Base-by-base conservation (phyloP, 805 yeast genomes). In the Saturnispora diversa region DNA sequence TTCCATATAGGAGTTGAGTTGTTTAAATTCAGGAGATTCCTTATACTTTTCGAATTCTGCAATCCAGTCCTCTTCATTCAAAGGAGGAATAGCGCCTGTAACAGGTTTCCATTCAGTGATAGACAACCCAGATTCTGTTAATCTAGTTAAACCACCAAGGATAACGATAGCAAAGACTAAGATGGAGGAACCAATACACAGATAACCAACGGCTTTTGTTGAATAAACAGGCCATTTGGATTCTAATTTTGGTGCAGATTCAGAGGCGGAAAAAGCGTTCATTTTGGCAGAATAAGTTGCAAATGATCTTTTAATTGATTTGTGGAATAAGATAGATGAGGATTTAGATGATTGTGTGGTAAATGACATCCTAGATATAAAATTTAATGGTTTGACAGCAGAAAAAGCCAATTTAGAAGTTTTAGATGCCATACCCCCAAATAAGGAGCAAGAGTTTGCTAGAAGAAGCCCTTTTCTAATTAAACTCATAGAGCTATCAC, bases 61-160 rank as follows among this genome's bases (percentile, higher is more conserved):
- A 50, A 75, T 79, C 98, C 98, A 92, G 46, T 92, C 88, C 37
- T 65, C 64, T 52, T 85, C 78, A 44, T 64, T 75, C 53, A 83
- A 56, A 0, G 98, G 98, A 2, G 99, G 99, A 11, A 92, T 61
- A 2, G 94, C 66, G 35, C 99, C 99, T 0, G 98, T 86, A 21
- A 92, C 87, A 1, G 99, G 99, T 59, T 80, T 85, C 99, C 99
- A 92, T 57, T 92, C 98, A 1, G 97, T 92, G 58, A 92, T 92
- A 35, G 95, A 83, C 34, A 92, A 68, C 0, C 98, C 99, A 0
- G 95, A 84, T 56, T 92, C 99, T 0, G 98, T 92, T 33, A 92
- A 69, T 53, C 99, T 74, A 0, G 98, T 92, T 34, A 92, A 69
- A 1, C 99, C 99, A 34, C 98, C 99, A 5, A 92, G 68, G n/a